Conservation (phyloP, 192 early-diverging fungal genomes). For the Coemansia sp. region DNA sequence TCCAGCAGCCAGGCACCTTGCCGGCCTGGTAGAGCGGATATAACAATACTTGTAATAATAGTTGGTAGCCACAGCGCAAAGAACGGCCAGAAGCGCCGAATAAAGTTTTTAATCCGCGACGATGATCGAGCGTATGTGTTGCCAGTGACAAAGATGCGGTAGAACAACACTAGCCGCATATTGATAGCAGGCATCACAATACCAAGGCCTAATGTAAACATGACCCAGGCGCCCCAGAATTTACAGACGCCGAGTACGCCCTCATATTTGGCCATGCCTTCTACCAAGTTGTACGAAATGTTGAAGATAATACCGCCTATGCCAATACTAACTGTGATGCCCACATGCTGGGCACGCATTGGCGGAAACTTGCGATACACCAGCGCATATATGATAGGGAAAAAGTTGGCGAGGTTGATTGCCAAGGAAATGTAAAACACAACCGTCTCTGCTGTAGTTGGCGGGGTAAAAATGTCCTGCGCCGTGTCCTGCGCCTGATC, state of each 20-base stretch:
- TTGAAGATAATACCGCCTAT: constrained; percentile 40
- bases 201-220: constrained; percentile 30
- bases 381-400: constrained; percentile 34
- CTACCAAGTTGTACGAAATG: constrained; percentile 34
- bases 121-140: constrained; percentile 23
- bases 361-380: constrained; percentile 35
- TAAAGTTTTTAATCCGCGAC: constrained; percentile 18
- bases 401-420: constrained; percentile 24
- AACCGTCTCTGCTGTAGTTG: constrained; percentile 32
- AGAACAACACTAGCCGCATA: constrained; percentile 41
- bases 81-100: constrained; percentile 42
- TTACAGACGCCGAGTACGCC: constrained; percentile 35
- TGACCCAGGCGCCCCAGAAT: constrained; percentile 37
- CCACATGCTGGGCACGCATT: constrained; percentile 46
- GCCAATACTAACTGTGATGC: constrained; percentile 32
- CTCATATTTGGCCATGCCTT: constrained; percentile 42
- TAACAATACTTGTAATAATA: constrained; percentile 29
- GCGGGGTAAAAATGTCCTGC: constrained; percentile 29
- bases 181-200: constrained; percentile 26
- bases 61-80: constrained; percentile 31
- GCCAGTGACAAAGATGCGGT: constrained; percentile 39
- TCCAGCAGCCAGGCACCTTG: constrained; percentile 42
- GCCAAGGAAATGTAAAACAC: constrained; percentile 31
- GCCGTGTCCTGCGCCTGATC: constrained; percentile 26
- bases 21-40: constrained; percentile 23